These are phyloP conservation scores for Aegilops bicornis DNA, from an alignment of 176 grass and related monocot genomes.

Conservation along the genomic window DNA sequence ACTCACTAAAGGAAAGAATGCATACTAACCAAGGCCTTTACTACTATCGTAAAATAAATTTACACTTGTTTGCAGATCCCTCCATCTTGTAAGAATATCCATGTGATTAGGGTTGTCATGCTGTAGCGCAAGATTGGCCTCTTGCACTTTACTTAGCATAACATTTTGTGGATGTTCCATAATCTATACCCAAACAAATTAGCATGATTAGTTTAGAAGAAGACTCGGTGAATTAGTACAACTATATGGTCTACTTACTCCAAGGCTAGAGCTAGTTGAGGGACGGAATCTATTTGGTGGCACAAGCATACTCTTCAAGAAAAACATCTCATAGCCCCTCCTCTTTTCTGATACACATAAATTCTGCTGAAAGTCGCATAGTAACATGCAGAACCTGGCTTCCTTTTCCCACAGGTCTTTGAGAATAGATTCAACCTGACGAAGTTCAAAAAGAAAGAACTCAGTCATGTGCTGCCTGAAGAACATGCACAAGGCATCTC, in stretches of 20 bases:
- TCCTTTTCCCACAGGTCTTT: constrained; percentile 83
- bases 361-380: constrained; percentile 80
- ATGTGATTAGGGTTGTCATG: constrained; percentile 39
- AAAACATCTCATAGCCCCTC: constrained; percentile 83
- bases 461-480: not conserved
- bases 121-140: constrained; percentile 59
- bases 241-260: constrained; percentile 48
- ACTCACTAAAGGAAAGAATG: constrained; percentile 23
- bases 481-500: not conserved
- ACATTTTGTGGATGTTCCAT: constrained; percentile 96
- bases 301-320: constrained; percentile 80
- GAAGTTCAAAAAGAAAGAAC: constrained; percentile 19
- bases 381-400: constrained; percentile 59
- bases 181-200: constrained; percentile 39
- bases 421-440: constrained; percentile 79
- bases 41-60: constrained; percentile 83
- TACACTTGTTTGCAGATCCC: constrained; percentile 76
- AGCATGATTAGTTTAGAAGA: constrained; percentile 21
- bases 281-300: constrained; percentile 88
- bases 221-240: not conserved
- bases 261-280: constrained; percentile 48
- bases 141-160: constrained; percentile 74
- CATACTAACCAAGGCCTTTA: constrained; percentile 60
- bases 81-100: constrained; percentile 81
- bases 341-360: constrained; percentile 44